These are phyloP conservation scores for Quambalaria eucalypti DNA, from an alignment of 1,284 basidiomycete species.

Conservation along the genomic window DNA sequence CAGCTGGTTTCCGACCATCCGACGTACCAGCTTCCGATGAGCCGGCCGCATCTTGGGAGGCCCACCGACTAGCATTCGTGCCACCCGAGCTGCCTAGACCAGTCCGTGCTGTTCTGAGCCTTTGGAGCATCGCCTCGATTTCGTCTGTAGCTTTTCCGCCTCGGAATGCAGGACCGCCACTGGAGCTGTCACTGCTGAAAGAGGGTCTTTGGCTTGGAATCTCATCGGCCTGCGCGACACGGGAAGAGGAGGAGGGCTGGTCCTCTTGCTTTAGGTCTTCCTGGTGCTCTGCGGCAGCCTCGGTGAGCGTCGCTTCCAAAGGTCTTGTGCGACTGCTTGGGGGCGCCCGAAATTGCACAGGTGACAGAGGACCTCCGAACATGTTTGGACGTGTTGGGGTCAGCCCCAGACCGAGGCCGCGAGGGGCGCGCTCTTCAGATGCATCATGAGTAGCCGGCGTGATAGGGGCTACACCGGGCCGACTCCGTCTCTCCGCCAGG, in stretches of 20 bases:
- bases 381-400: slow-evolving; percentile 3
- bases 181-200: background rate
- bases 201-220: background rate
- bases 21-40: slow-evolving; percentile 2
- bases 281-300: background rate
- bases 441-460: background rate
- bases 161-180: slow-evolving; percentile 1
- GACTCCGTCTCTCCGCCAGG: background rate
- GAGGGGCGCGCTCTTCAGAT: background rate
- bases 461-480: background rate
- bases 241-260: background rate
- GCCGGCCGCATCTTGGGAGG: slow-evolving; percentile 6
- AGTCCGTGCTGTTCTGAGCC: slow-evolving; percentile 16
- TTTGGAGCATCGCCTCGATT: slow-evolving; percentile 24
- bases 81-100: slow-evolving; percentile 18
- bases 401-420: slow-evolving; percentile 20
- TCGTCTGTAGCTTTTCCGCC: slow-evolving; percentile 1
- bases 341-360: background rate
- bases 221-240: background rate
- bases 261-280: background rate
- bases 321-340: background rate
- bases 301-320: background rate
- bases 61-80: slow-evolving; percentile 17
- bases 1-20: background rate
- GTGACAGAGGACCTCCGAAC: background rate